phyloP scores from a whole-genome alignment of 2,329 filamentous ascomycete genomes.

The Acephala macrosclerotiorum region DNA sequence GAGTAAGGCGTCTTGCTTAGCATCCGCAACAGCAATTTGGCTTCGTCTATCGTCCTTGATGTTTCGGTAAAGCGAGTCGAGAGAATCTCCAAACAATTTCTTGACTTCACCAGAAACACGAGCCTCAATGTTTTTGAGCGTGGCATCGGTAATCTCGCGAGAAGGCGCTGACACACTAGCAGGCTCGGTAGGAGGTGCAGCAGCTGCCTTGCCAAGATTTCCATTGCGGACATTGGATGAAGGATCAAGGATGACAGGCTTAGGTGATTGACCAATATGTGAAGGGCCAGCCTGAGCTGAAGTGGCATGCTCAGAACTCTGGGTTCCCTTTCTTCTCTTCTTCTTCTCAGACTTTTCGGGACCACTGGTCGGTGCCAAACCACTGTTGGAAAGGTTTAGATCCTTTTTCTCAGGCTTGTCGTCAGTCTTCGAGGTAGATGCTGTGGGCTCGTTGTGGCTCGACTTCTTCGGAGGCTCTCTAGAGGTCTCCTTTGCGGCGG shows the following conservation, averaged over 20 bases:
- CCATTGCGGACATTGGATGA: conserved; percentile 41
- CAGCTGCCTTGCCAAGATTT: conserved; percentile 32
- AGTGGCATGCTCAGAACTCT: conserved; percentile 30
- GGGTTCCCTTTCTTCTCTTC: conserved; percentile 74
- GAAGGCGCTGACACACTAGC: conserved; percentile 23
- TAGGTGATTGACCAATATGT: conserved; percentile 34
- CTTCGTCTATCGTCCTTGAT: conserved; percentile 72
- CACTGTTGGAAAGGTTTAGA: conserved; percentile 33
- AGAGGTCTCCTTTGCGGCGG: conserved; percentile 37
- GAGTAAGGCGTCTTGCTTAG: conserved; percentile 75
- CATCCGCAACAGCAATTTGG: conserved; percentile 66
- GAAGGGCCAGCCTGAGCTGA: conserved; percentile 25
- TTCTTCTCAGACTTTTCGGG: conserved; percentile 69
- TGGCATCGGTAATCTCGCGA: conserved; percentile 49
- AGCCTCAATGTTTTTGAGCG: conserved; percentile 55
- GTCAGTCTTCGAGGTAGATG: conserved; percentile 38
- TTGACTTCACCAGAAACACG: conserved; percentile 57
- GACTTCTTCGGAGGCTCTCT: conserved; percentile 41
- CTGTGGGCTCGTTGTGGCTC: conserved; percentile 29
- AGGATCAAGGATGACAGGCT: conserved; percentile 44
- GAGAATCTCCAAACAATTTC: conserved; percentile 60
- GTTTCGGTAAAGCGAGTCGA: conserved; percentile 68
- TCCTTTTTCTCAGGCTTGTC: conserved; percentile 41
- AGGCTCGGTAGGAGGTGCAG: conserved; percentile 28
- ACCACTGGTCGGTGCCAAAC: conserved; percentile 36